Conservation (phyloP, 2,329 filamentous ascomycete genomes). For the Colletotrichum limetticola region DNA sequence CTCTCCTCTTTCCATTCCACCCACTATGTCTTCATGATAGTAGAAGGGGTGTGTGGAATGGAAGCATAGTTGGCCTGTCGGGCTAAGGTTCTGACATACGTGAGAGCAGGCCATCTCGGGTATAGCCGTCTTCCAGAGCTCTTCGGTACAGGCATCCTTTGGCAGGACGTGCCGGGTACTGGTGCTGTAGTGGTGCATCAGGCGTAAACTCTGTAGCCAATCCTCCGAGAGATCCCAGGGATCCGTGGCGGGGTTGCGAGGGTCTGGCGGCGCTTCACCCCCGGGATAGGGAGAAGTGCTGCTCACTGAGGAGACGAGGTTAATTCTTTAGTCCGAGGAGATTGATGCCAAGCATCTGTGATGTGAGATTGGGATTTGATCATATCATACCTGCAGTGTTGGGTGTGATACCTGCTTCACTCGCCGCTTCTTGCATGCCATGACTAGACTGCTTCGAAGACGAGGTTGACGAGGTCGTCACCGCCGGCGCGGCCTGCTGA, state of each 20-base stretch:
- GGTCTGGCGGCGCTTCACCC: background rate
- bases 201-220: constrained; percentile 48
- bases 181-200: constrained; percentile 49
- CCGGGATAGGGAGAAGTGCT: constrained; percentile 16
- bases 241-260: constrained; percentile 2
- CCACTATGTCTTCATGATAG: constrained; percentile 40
- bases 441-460: background rate
- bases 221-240: constrained; percentile 37
- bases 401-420: constrained; percentile 25
- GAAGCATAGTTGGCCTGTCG: background rate
- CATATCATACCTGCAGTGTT: constrained; percentile 14
- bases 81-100: background rate
- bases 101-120: constrained; percentile 32
- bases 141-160: constrained; percentile 27
- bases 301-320: background rate
- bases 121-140: constrained; percentile 33
- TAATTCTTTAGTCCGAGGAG: background rate
- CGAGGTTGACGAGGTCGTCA: background rate
- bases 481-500: background rate
- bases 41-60: constrained; percentile 8
- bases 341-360: background rate
- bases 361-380: background rate
- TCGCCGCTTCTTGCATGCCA: background rate
- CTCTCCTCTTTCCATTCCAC: background rate
- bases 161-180: constrained; percentile 44